Evolutionary conservation across 2,329 filamentous ascomycete species (phyloP).

Genomic region (Apiospora malaysiana): DNA sequence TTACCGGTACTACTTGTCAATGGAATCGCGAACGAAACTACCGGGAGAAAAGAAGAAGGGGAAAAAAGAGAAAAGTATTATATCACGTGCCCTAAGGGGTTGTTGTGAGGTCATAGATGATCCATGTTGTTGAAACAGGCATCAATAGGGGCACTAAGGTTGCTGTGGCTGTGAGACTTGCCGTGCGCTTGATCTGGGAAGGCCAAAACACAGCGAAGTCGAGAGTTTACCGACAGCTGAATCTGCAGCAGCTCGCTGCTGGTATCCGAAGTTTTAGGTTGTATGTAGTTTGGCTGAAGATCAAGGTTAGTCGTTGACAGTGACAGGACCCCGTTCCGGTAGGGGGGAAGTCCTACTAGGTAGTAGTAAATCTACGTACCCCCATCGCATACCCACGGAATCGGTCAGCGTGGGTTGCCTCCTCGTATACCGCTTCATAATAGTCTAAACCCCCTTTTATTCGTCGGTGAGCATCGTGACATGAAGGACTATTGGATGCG

Average conservation of each 20-base stretch:
- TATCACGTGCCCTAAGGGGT: constrained; percentile 4
- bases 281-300: constrained; percentile 10
- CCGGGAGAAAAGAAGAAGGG: background rate
- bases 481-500: background rate
- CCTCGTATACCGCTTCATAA: background rate
- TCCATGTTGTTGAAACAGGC: constrained; percentile 9
- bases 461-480: background rate
- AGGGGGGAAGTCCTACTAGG: constrained; percentile 9
- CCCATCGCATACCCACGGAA: constrained; percentile 10
- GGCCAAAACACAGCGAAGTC: background rate
- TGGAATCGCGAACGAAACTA: no score
- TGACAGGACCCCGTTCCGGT: constrained; percentile 6
- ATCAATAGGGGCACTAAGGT: background rate
- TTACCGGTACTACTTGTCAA: background rate
- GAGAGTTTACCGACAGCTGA: background rate
- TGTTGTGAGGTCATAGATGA: constrained; percentile 11
- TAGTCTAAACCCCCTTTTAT: background rate
- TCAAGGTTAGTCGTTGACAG: background rate
- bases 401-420: constrained; percentile 15
- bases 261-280: constrained; percentile 10
- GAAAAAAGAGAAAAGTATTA: background rate
- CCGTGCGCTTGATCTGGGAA: constrained; percentile 11
- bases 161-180: constrained; percentile 3
- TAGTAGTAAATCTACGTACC: background rate
- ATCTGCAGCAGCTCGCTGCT: background rate